Percentiles rank a stretch among this genome's conserved stretches.
phyloP scores from a whole-genome alignment of 345 rosid genomes.

The Eucalyptus marginata region DNA sequence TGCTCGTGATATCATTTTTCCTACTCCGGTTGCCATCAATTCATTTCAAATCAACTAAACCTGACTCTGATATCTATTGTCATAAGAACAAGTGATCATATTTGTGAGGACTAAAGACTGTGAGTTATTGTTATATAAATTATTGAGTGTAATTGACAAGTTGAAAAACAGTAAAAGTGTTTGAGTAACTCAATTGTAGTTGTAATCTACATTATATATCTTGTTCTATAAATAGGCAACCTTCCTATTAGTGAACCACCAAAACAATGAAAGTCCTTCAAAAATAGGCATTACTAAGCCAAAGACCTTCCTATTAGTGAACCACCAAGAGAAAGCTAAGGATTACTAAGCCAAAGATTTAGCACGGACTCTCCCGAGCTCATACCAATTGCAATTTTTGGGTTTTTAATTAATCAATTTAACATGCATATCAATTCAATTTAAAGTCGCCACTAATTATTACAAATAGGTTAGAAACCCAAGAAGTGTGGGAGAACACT shows the following conservation, averaged over 20 bases:
- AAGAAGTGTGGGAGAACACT: too few species aligned
- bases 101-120: background rate
- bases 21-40: background rate
- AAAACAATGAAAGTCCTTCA: background rate
- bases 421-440: background rate
- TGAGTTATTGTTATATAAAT: too few species aligned
- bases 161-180: background rate
- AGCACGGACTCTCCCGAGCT: fast-evolving
- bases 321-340: background rate
- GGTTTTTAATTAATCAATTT: background rate
- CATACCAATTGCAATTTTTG: too few species aligned
- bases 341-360: background rate
- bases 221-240: too few species aligned
- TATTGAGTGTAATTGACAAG: background rate
- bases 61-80: fast-evolving
- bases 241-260: too few species aligned
- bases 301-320: background rate
- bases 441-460: background rate
- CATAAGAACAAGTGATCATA: background rate
- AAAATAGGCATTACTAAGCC: background rate
- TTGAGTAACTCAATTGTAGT: too few species aligned
- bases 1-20: background rate
- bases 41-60: background rate
- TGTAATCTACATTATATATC: too few species aligned
- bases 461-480: too few species aligned